phyloP scores from a whole-genome alignment of 163 green algal species.

The Chloroidium sp. region DNA sequence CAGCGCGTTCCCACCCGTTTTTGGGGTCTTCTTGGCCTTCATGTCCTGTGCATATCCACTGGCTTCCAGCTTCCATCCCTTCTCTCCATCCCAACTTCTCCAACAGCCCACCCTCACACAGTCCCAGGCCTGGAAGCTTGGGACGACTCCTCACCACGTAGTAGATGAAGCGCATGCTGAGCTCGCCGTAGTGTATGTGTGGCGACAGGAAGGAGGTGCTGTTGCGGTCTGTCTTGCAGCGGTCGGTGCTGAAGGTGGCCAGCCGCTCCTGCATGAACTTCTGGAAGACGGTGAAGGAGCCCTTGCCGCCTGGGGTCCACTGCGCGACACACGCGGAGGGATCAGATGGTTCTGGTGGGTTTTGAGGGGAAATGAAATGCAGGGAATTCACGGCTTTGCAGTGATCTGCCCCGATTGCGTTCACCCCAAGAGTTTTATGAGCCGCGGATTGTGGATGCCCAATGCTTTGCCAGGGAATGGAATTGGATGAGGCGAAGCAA shows the following conservation, averaged over 20 bases:
- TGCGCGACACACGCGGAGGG: slow-evolving; percentile 6
- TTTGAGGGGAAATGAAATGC: too few species aligned
- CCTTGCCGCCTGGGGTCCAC: slow-evolving; percentile 56
- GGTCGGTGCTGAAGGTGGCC: slow-evolving; percentile 47
- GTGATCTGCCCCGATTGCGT: too few species aligned
- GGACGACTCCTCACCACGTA: slow-evolving; percentile 33
- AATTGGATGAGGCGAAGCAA: too few species aligned
- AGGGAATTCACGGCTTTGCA: too few species aligned
- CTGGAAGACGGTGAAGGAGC: slow-evolving; percentile 44
- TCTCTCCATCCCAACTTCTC: too few species aligned
- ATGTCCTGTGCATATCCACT: too few species aligned
- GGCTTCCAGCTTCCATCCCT: too few species aligned
- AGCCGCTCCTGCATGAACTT: slow-evolving; percentile 58
- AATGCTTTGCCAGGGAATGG: not conserved
- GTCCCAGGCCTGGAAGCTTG: too few species aligned
- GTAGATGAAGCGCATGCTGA: slow-evolving; percentile 65
- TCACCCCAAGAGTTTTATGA: too few species aligned
- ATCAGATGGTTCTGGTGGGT: not conserved
- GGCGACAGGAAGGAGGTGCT: slow-evolving; percentile 77
- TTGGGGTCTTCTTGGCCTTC: too few species aligned
- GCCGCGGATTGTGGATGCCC: not conserved
- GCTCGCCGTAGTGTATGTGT: slow-evolving; percentile 82
- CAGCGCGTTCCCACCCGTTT: too few species aligned
- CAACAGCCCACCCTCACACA: too few species aligned
- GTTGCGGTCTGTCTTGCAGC: slow-evolving; percentile 66